Conservation (phyloP, 192 early-diverging fungal genomes). For the Geranomyces variabilis region DNA sequence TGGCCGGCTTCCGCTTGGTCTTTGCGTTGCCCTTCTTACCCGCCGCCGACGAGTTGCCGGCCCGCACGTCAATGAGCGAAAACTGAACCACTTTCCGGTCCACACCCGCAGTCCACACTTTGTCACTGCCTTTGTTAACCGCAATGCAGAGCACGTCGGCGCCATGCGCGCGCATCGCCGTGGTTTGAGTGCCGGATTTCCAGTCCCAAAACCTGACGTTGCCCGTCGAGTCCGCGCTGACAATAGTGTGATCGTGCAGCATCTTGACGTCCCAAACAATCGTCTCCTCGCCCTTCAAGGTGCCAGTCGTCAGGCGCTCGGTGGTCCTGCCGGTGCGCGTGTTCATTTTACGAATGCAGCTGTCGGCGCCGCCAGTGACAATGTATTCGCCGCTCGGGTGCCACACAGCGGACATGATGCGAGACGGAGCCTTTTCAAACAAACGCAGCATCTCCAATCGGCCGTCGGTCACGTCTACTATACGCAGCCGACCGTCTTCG, state of each 20-base stretch:
- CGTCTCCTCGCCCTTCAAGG: slow-evolving; percentile 71
- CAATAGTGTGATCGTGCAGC: slow-evolving; percentile 71
- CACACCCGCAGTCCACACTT: slow-evolving; percentile 86
- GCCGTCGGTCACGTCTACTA: slow-evolving; percentile 82
- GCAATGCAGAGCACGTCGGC: slow-evolving; percentile 90
- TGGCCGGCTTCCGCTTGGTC: not conserved
- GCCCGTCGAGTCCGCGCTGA: slow-evolving; percentile 90
- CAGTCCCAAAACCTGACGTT: slow-evolving; percentile 89
- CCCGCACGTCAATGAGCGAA: slow-evolving; percentile 22
- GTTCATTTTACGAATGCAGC: slow-evolving; percentile 63
- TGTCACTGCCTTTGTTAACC: slow-evolving; percentile 59
- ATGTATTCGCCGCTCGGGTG: slow-evolving; percentile 60
- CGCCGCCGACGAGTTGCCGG: not conserved
- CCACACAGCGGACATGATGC: slow-evolving; percentile 89
- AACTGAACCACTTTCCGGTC: slow-evolving; percentile 85
- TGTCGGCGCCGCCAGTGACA: slow-evolving; percentile 82
- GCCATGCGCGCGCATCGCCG: slow-evolving; percentile 73
- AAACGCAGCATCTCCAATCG: slow-evolving; percentile 64
- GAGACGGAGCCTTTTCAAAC: slow-evolving; percentile 68
- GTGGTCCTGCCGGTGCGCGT: slow-evolving; percentile 44
- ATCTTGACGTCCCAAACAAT: slow-evolving; percentile 84
- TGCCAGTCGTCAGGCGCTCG: slow-evolving; percentile 78
- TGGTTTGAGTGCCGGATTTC: slow-evolving; percentile 64
- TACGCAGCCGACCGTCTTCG: slow-evolving; percentile 87
- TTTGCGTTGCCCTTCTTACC: slow-evolving; percentile 19